Evolutionary conservation across 805 yeast genomes (phyloP).

Genomic region (Trichomonascus vanleenenianus): DNA sequence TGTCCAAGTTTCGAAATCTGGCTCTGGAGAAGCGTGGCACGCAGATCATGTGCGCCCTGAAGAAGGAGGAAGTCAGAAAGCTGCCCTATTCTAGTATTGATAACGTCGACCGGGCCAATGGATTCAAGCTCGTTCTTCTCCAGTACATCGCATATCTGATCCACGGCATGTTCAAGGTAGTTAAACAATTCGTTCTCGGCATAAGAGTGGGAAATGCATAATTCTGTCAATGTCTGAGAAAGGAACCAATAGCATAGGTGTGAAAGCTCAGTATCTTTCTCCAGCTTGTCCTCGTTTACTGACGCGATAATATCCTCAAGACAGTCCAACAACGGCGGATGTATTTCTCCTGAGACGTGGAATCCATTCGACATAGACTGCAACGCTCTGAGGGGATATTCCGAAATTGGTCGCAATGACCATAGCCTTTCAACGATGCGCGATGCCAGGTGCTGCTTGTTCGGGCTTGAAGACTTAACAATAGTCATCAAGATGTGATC

Average conservation of each 20-base stretch:
- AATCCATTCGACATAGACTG: not conserved
- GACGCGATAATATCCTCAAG: not conserved
- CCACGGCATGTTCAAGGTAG: not conserved
- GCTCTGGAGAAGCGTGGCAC: slow-evolving; percentile 1
- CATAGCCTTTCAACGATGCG: not conserved
- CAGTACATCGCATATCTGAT: not conserved
- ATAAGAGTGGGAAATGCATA: not conserved
- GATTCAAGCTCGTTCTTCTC: not conserved
- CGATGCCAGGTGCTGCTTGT: not conserved
- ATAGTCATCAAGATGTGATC: not conserved
- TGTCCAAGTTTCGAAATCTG: not conserved
- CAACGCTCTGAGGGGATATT: not conserved
- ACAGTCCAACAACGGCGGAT: not conserved
- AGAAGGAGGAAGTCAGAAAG: slow-evolving; percentile 1
- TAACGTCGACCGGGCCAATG: not conserved
- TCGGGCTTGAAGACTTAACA: not conserved
- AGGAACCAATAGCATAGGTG: not conserved
- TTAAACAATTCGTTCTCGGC: not conserved
- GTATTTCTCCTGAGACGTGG: not conserved
- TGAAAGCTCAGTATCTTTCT: not conserved
- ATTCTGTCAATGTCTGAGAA: not conserved
- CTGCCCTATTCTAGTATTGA: not conserved
- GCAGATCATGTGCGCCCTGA: slow-evolving; percentile 7
- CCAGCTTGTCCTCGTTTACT: not conserved
- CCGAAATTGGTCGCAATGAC: not conserved